Conservation (phyloP, 108 stramenopile species). For the Pseudonitzschia multiseries region DNA sequence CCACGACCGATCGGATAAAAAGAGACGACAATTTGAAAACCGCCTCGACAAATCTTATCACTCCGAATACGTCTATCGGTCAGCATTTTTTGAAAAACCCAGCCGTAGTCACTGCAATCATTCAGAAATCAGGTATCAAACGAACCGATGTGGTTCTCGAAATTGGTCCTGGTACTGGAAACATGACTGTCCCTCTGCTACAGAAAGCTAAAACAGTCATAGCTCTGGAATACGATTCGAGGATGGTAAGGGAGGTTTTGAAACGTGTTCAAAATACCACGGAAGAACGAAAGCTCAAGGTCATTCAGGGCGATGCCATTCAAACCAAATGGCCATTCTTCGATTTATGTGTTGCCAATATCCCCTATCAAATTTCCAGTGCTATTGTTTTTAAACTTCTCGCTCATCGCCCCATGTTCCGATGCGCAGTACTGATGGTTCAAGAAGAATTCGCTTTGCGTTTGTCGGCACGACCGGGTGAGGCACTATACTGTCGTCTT, state of each 20-base stretch:
- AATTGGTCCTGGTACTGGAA: constrained; percentile 90
- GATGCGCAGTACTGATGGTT: constrained; percentile 99
- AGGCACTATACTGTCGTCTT: constrained; percentile 94
- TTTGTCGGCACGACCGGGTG: constrained; percentile 91
- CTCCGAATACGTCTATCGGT: constrained; percentile 91
- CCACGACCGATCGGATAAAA: constrained; percentile 1
- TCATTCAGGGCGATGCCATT: constrained; percentile 97
- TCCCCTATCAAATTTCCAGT: constrained; percentile 97
- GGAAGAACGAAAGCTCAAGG: constrained; percentile 73
- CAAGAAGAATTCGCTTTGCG: constrained; percentile 97
- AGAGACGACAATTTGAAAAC: constrained; percentile 14
- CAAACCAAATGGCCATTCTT: constrained; percentile 96
- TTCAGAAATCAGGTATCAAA: constrained; percentile 88
- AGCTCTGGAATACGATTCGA: constrained; percentile 95
- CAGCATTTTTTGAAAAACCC: constrained; percentile 99
- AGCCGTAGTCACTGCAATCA: constrained; percentile 96
- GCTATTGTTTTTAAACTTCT: constrained; percentile 96
- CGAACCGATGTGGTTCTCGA: constrained; percentile 47
- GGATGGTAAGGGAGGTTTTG: constrained; percentile 97
- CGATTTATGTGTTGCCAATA: constrained; percentile 97
- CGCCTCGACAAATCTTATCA: constrained; percentile 63
- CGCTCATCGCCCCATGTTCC: constrained; percentile 92
- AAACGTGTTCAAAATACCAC: constrained; percentile 95
- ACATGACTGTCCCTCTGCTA: constrained; percentile 96
- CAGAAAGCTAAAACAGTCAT: constrained; percentile 86